Evolutionary conservation across 352 stramenopile species (phyloP), one percentile per base, ranked within the genome.

Genomic region (Phytophthora lateralis): DNA sequence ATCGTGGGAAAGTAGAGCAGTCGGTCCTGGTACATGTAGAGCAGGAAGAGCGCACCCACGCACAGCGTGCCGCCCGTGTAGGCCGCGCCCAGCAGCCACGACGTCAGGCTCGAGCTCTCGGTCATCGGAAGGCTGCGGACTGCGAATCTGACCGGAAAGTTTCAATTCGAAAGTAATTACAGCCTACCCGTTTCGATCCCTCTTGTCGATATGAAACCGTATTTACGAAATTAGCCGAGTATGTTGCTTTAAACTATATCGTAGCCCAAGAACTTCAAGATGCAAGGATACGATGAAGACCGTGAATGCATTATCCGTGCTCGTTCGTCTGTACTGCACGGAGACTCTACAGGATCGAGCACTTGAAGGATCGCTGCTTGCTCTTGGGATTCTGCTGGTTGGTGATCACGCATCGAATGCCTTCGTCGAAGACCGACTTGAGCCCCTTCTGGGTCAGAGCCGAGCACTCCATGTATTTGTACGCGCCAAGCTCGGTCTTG

Each of bases 361-460:
- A 95, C 38, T 74, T 75, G 38, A 72, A 81, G 21, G 66, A 63
- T 58, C 55, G 56, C 38, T 72, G 39, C 45, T 73, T 72, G 49
- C 62, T 55, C 76, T 89, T 90, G 14, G 82, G 82, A 52, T 82
- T 81, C 64, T 91, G 82, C 59, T 95, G 86, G 59, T 87, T 86
- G 3, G 73, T 81, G 51, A 97, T 78, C 10, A 95, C 90, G 60
- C 89, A 96, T 44, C 90, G 88, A 73, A 98, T 98, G 45, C 82
- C 90, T 48, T 97, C 88, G 63, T 98, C 94, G 50, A 98, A 98
- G 17, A 98, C 92, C 44, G 93, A 79, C 77, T 98, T 98, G 42
- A 98, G 84, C 8, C 90, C 91, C 53, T 97, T 93, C 74, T 98
- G 93, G 17, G 91, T 98, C 47, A 97, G 67, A 15, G 94, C 94